A percentile compares a stretch with the other conserved stretches of the same genome.
Conservation (phyloP, 768 basidiomycete genomes). For the Dendrothele bispora region DNA sequence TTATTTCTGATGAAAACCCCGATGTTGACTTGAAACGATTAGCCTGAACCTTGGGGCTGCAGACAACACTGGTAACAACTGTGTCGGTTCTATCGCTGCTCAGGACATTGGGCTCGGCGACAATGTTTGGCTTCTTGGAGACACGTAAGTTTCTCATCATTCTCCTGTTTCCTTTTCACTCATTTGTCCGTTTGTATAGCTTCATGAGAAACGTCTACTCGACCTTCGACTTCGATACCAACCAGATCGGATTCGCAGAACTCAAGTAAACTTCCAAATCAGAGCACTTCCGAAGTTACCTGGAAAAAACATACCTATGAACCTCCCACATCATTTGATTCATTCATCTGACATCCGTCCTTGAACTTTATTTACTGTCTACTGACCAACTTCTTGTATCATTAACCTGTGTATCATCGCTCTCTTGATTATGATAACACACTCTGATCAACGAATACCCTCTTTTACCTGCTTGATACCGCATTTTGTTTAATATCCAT, state of each 20-base stretch:
- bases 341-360: background rate
- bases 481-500: too few species aligned
- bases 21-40: too few species aligned
- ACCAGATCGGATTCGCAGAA: conserved; percentile 3
- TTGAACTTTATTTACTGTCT: too few species aligned
- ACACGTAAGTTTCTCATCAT: background rate
- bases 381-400: too few species aligned
- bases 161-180: background rate
- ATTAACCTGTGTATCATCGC: too few species aligned
- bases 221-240: background rate
- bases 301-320: too few species aligned
- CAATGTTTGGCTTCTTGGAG: conserved; percentile 2
- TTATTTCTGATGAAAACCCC: background rate
- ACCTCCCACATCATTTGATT: background rate
- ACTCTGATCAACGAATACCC: too few species aligned
- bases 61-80: background rate
- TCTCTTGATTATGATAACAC: too few species aligned
- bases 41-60: background rate
- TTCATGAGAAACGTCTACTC: conserved; percentile 6
- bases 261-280: background rate
- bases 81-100: conserved; percentile 1
- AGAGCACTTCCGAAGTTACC: background rate
- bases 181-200: background rate
- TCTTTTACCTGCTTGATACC: too few species aligned
- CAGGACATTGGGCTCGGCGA: background rate